Evolutionary conservation across 305 asterid species (phyloP).

Genomic region (Caryopteris hybrid): DNA sequence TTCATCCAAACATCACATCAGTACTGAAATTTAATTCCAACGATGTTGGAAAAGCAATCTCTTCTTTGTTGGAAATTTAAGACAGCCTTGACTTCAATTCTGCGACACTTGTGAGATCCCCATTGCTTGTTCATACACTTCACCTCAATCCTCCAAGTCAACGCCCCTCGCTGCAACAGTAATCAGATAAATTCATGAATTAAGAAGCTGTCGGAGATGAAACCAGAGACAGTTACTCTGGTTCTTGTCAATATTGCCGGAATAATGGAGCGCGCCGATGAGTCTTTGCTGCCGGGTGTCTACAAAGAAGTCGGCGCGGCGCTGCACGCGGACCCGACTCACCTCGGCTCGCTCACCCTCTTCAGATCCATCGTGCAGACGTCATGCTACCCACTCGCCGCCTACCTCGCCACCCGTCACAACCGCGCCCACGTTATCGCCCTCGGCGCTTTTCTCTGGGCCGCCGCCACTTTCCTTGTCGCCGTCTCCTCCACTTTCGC

Average conservation of each 20-base stretch:
- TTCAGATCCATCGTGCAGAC: constrained; percentile 76
- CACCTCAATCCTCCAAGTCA: constrained; percentile 17
- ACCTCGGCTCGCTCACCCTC: constrained; percentile 63
- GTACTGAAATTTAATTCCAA: background rate
- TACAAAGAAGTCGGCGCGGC: constrained; percentile 71
- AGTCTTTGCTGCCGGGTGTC: constrained; percentile 65
- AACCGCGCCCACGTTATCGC: constrained; percentile 68
- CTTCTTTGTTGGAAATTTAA: background rate
- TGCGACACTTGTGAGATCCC: background rate
- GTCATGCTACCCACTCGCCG: constrained; percentile 76
- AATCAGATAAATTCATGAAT: constrained; percentile 1
- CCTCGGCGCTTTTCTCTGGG: constrained; percentile 75
- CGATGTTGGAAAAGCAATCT: background rate
- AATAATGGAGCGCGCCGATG: constrained; percentile 79
- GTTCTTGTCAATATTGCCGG: constrained; percentile 65
- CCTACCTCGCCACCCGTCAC: constrained; percentile 60
- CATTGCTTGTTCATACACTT: background rate
- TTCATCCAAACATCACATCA: background rate
- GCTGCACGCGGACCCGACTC: constrained; percentile 68
- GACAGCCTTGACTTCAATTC: background rate
- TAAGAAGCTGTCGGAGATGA: constrained; percentile 21
- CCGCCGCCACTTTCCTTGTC: constrained; percentile 76
- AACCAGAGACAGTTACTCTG: constrained; percentile 44
- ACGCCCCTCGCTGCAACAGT: constrained; percentile 7
- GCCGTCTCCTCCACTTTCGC: constrained; percentile 60